phyloP scores from a whole-genome alignment of 495 filamentous ascomycete species.

The Penicillium pancosmium region DNA sequence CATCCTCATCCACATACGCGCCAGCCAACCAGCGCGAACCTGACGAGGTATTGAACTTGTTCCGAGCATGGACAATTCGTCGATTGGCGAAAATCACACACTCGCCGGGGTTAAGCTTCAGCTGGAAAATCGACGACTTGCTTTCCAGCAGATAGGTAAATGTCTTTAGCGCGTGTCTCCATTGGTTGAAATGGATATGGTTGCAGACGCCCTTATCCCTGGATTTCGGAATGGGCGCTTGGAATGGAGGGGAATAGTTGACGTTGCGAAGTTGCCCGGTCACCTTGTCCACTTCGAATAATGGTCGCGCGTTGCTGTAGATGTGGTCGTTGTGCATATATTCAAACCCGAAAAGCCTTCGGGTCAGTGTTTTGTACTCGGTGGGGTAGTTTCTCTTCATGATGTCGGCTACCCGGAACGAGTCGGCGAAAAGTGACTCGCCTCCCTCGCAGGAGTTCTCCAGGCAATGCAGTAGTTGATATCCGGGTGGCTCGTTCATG shows the following conservation, averaged over 20 bases:
- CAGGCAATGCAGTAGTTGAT: conserved; percentile 87
- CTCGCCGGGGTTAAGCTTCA: conserved; percentile 74
- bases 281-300: conserved; percentile 48
- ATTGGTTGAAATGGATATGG: neutral
- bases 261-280: conserved; percentile 39
- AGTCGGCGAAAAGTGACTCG: conserved; percentile 79
- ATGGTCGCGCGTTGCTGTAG: conserved; percentile 56
- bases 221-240: conserved; percentile 47
- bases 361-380: conserved; percentile 42
- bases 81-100: conserved; percentile 88
- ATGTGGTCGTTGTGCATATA: conserved; percentile 67
- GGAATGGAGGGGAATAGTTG: conserved; percentile 76
- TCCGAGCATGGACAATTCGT: conserved; percentile 75
- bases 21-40: conserved; percentile 80
- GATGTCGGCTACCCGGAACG: conserved; percentile 58
- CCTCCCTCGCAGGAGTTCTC: conserved; percentile 75
- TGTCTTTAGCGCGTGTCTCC: conserved; percentile 40
- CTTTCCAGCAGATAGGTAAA: conserved; percentile 46
- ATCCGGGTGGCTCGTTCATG: conserved; percentile 72
- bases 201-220: neutral
- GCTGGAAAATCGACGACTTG: conserved; percentile 59
- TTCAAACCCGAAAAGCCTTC: conserved; percentile 58
- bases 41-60: conserved; percentile 60
- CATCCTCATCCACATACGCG: conserved; percentile 77
- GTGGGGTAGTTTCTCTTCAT: conserved; percentile 33